Conservation (phyloP, 2,329 filamentous ascomycete genomes). For the Polytolypa hystricis region DNA sequence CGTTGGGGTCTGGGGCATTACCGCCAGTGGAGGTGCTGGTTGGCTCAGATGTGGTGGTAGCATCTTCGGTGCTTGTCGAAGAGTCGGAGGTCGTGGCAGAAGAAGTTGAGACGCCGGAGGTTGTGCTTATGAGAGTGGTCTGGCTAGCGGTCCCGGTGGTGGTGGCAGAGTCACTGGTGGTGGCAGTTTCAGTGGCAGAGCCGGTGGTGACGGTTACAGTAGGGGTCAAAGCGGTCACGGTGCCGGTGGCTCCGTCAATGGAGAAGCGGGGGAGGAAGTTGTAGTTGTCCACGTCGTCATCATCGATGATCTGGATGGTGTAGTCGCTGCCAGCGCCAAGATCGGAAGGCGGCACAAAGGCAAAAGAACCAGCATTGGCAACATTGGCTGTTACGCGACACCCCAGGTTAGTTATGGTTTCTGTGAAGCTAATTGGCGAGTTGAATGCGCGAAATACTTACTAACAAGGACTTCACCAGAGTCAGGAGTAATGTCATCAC, state of each 20-base stretch:
- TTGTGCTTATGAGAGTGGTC: slow-evolving; percentile 3
- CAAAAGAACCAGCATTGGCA: slow-evolving; percentile 39
- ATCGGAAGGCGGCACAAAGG: slow-evolving; percentile 34
- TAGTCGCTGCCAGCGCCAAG: slow-evolving; percentile 37
- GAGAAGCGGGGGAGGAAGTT: slow-evolving; percentile 46
- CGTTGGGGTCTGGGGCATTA: slow-evolving; percentile 9
- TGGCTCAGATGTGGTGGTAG: slow-evolving; percentile 2
- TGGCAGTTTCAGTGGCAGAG: slow-evolving; percentile 9
- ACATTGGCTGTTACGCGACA: slow-evolving; percentile 36
- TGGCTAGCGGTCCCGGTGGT: slow-evolving; percentile 17
- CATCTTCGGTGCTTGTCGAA: slow-evolving; percentile 1
- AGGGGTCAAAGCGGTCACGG: slow-evolving; percentile 18
- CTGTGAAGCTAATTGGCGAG: neutral
- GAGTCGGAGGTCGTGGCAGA: slow-evolving; percentile 1
- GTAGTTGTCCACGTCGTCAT: slow-evolving; percentile 30
- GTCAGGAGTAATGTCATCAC: slow-evolving; percentile 28
- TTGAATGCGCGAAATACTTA: slow-evolving; percentile 22
- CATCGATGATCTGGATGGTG: slow-evolving; percentile 43
- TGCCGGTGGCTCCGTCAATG: slow-evolving; percentile 36
- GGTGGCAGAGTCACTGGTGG: slow-evolving; percentile 15
- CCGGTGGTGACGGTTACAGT: slow-evolving; percentile 18
- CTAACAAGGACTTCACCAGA: slow-evolving; percentile 33
- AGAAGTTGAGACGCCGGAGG: neutral
- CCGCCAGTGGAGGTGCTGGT: slow-evolving; percentile 2
- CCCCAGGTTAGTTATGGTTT: too few relatives aligned